Evolutionary conservation across 2,329 filamentous ascomycete genomes (phyloP), one percentile per base, ranked within the genome.

Genomic region (Pseudocercospora vitis): DNA sequence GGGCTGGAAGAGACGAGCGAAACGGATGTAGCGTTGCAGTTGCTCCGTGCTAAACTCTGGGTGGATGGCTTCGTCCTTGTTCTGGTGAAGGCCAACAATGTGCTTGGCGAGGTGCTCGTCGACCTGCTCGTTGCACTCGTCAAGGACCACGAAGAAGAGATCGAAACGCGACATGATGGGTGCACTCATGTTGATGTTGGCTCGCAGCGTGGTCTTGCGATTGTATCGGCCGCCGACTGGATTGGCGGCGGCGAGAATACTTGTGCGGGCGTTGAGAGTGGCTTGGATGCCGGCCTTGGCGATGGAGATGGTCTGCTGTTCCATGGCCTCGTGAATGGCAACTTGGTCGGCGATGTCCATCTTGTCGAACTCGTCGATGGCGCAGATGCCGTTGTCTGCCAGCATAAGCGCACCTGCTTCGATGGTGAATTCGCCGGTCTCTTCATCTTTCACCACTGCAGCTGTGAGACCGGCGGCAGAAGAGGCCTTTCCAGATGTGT

Each of bases 151-250:
- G 69, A 99, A 99, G 81, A 99, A 99, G 7, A 99, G 80, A 77
- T 99, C 94, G 73, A 99, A 99, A 78, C 94, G 89, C 49, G 90
- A 96, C 94, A 99, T 99, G 77, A 99, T 99, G 54, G 94, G 94
- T 1, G 94, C 94, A 21, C 87, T 92, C 89, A 99, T 96, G 76
- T 97, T 97, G 74, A 99, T 92, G 72, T 99, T 99, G 59, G 89
- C 85, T 48, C 94, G 84, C 5, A 99, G 81, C 0, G 94, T 96
- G 0, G 88, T 87, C 77, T 97, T 99, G 66, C 92, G 88, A 75
- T 99, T 95, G 75, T 99, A 95, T n/a, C 94, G 85, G 9, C 94
- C 94, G 23, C 90, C 90, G 3, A 99, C 90, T 0, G 94, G 94
- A 72, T 99, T 99, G 24, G 94, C 94, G 5, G 94, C 94, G 0